A percentile compares a stretch with the other conserved stretches of the same genome.
phyloP scores from a whole-genome alignment of 164 flowering plant genomes.

The Nymphaea thermarum region DNA sequence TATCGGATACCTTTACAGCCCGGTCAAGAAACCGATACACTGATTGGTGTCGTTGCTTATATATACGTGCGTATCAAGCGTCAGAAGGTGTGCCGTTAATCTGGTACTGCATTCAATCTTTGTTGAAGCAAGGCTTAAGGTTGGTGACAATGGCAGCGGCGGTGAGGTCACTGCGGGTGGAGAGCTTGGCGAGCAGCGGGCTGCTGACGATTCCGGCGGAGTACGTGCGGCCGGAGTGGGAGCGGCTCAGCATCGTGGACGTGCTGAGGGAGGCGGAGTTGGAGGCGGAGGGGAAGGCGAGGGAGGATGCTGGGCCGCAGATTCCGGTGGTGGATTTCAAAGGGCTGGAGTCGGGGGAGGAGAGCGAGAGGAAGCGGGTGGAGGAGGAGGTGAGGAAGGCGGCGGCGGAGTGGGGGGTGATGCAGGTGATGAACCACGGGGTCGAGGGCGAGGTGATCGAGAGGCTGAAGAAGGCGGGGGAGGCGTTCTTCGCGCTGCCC shows the following conservation, averaged over 20 bases:
- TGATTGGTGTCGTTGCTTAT: too few relatives aligned
- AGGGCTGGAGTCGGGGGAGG: conserved; percentile 39
- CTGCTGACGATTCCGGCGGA: conserved; percentile 58
- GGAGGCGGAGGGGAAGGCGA: conserved; percentile 14
- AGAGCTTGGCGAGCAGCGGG: conserved; percentile 59
- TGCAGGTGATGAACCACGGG: conserved; percentile 80
- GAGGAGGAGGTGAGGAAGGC: conserved; percentile 48
- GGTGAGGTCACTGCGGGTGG: conserved; percentile 40
- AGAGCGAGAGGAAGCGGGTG: conserved; percentile 23
- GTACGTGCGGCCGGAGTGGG: conserved; percentile 59
- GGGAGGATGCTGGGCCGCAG: conserved; percentile 43
- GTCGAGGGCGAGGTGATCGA: conserved; percentile 42
- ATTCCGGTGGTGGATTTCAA: conserved; percentile 58
- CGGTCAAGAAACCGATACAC: too few relatives aligned
- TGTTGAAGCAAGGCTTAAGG: too few relatives aligned
- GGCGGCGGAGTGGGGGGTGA: conserved; percentile 63
- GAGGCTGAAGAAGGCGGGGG: conserved; percentile 51
- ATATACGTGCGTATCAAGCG: too few relatives aligned
- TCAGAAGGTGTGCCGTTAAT: too few relatives aligned
- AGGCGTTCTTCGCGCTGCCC: conserved; percentile 57
- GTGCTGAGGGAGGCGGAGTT: conserved; percentile 49
- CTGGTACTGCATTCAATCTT: too few relatives aligned
- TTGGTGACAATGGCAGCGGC: conserved; percentile 13
- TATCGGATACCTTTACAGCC: too few relatives aligned
- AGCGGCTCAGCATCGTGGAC: conserved; percentile 45